Evolutionary conservation across 1,284 basidiomycete genomes (phyloP).

Genomic region (Irpex rosettiformis): DNA sequence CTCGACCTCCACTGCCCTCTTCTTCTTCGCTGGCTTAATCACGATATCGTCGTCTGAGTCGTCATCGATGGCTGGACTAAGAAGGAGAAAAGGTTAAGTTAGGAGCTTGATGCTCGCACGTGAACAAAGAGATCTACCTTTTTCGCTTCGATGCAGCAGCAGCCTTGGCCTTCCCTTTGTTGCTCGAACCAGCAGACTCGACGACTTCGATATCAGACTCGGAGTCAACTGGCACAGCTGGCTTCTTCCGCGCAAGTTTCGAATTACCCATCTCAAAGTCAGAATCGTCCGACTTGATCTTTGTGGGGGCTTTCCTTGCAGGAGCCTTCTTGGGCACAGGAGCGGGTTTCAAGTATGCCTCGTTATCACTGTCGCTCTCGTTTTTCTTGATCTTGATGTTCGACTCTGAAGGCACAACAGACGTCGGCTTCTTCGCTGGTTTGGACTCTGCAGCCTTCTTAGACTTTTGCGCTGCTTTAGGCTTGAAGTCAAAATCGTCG

Average conservation of each 20-base stretch:
- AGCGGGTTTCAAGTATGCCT: conserved; percentile 26
- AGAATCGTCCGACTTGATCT: conserved; percentile 22
- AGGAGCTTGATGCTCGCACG: neutral
- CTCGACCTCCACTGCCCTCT: conserved; percentile 23
- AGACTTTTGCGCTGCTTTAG: conserved; percentile 55
- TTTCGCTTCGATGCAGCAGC: conserved; percentile 45
- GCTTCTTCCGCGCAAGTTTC: conserved; percentile 17
- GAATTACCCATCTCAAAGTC: conserved; percentile 32
- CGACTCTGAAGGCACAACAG: conserved; percentile 23
- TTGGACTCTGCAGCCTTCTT: conserved; percentile 26
- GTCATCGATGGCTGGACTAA: conserved; percentile 7
- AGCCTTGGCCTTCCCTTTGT: conserved; percentile 34
- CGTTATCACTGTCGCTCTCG: conserved; percentile 24
- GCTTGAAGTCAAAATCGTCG: conserved; percentile 70
- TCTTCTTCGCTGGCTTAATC: conserved; percentile 38
- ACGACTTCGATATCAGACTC: conserved; percentile 34
- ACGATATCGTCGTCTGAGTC: conserved; percentile 34
- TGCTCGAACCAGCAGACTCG: conserved; percentile 28
- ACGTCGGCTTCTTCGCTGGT: conserved; percentile 27
- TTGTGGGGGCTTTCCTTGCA: conserved; percentile 26
- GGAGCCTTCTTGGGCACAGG: conserved; percentile 20
- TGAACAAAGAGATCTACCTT: conserved; percentile 39
- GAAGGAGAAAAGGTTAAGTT: conserved; percentile 19
- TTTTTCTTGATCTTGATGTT: conserved; percentile 29
- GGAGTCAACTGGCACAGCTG: conserved; percentile 26